Evolutionary conservation across 2,329 filamentous ascomycete genomes (phyloP).

Genomic region (Monosporascus sp.): DNA sequence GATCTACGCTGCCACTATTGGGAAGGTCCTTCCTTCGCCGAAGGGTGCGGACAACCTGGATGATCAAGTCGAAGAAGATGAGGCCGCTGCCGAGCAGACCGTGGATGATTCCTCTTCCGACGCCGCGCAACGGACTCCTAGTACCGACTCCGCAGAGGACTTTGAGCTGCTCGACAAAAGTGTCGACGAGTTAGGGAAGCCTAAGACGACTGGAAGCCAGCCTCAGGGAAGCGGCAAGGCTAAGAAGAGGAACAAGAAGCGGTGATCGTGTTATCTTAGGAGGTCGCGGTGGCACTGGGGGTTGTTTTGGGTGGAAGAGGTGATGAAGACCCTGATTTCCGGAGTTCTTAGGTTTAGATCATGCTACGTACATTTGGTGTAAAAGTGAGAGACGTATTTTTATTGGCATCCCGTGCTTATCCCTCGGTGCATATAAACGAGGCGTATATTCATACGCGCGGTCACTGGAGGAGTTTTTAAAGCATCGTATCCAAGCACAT

Average conservation of each 20-base stretch:
- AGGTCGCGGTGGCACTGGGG: no score
- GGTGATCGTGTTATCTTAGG: conserved; percentile 25
- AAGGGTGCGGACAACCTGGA: conserved; percentile 21
- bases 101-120: conserved; percentile 39
- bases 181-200: conserved; percentile 47
- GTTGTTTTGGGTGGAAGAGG: no score
- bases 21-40: conserved; percentile 40
- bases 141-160: conserved; percentile 54
- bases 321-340: no score
- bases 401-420: no score
- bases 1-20: conserved; percentile 54
- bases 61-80: conserved; percentile 30
- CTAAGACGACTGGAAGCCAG: conserved; percentile 42
- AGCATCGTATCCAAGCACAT: no score
- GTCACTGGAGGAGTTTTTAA: no score
- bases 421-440: no score
- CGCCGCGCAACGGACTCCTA: conserved; percentile 45
- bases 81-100: conserved; percentile 25
- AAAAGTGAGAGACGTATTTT: no score
- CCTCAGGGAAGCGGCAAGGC: conserved; percentile 38
- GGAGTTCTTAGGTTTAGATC: no score
- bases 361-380: no score
- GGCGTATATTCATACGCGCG: no score
- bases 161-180: conserved; percentile 61
- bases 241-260: conserved; percentile 53